Evolutionary conservation across 352 stramenopile genomes (phyloP).

Genomic region (Phytophthora pini): DNA sequence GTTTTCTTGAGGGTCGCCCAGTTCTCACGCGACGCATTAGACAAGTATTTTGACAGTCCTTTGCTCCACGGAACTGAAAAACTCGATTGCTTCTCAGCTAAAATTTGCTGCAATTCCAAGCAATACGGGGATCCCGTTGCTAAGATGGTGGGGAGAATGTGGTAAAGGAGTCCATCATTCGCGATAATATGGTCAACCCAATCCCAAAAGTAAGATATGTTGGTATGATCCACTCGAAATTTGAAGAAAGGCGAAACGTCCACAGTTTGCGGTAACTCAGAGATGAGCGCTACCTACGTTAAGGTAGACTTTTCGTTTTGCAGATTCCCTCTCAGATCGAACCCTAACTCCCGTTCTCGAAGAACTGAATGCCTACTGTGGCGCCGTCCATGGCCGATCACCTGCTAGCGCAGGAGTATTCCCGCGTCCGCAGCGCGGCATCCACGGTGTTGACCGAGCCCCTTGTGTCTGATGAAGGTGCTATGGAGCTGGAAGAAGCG

Average conservation of each 20-base stretch:
- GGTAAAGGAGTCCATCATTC: background rate
- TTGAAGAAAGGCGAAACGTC: conserved; percentile 5
- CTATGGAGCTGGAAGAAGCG: too few species aligned
- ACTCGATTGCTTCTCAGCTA: background rate
- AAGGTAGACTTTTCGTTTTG: too few species aligned
- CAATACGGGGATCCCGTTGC: conserved; percentile 17
- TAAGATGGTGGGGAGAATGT: conserved; percentile 5
- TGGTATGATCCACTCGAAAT: conserved; percentile 20
- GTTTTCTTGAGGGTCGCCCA: too few species aligned
- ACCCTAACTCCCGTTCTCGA: too few species aligned
- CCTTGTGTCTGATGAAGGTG: too few species aligned
- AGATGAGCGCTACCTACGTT: conserved; percentile 21
- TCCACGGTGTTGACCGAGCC: too few species aligned
- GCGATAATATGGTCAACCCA: conserved; percentile 18
- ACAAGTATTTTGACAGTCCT: conserved; percentile 1
- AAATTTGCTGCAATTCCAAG: conserved; percentile 7
- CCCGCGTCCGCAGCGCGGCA: too few species aligned
- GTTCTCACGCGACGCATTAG: background rate
- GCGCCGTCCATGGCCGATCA: too few species aligned
- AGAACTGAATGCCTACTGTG: too few species aligned
- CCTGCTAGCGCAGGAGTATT: too few species aligned
- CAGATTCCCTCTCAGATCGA: too few species aligned
- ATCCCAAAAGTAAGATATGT: conserved; percentile 26
- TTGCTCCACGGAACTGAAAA: conserved; percentile 1
- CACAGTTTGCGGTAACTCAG: conserved; percentile 11